Base-by-base conservation (phyloP, 345 rosid genomes). In the Boechera divaricarpa region DNA sequence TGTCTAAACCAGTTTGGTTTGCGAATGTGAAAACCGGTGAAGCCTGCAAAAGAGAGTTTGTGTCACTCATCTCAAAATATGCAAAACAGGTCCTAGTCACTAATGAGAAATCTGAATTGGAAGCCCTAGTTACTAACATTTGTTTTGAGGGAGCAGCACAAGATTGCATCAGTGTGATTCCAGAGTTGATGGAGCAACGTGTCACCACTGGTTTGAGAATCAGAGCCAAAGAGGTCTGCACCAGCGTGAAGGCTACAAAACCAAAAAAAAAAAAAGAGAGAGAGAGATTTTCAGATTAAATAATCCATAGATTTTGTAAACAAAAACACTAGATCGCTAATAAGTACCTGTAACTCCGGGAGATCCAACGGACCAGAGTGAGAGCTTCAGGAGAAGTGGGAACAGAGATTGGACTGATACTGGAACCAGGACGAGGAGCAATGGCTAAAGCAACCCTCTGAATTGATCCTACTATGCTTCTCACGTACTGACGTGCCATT, bases 401-500 rank as follows among this genome's bases (percentile, higher is more conserved):
- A 67, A 86, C 88, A 18, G 90, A 41, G 72, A 89, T 87, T 26
- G 86, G 82, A 29, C 87, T 83, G 36, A 86, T 36, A 21, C 41
- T 74, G 5, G 89, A 72, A 81, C 83, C 74, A 53, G 84, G 82
- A 63, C 82, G 82, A 9, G 97, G 98, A 7, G 97, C 81, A 73
- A 94, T 94, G 57, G 97, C 98, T 86, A 92, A 80, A 76, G 98
- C 97, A 79, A 94, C 95, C 86, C 98, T 90, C 84, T 94, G 98
- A 70, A 94, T 97, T 7, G 97, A 94, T 8, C 93, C 95, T 53
- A 94, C 92, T 36, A 92, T 87, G 81, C 90, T 87, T 4, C 95
- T 89, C 49, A 94, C 91, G 35, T 92, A 94, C 63, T 92, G 97
- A 44, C 97, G 97, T 51, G 98, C 98, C 97, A 94, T 94, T 24